Conservation (phyloP, 805 yeast genomes). For the Candida nanaspora region DNA sequence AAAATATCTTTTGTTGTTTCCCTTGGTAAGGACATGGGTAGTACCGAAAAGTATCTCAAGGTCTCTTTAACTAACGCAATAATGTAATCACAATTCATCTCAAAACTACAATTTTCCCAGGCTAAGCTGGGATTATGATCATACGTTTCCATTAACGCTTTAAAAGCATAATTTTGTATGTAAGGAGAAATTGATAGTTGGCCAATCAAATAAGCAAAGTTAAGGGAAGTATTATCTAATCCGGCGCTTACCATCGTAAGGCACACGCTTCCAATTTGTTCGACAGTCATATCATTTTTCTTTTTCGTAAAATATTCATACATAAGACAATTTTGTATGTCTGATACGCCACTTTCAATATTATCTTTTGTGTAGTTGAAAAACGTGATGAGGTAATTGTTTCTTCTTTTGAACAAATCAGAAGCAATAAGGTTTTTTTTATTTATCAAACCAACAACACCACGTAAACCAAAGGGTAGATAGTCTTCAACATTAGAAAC, state of each 20-base stretch:
- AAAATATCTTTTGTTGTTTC: conserved; percentile 44
- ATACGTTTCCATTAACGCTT: conserved; percentile 25
- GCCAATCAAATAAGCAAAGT: conserved; percentile 52
- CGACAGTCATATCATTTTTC: conserved; percentile 2
- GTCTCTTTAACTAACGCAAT: conserved; percentile 58
- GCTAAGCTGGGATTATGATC: conserved; percentile 17
- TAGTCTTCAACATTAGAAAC: conserved; percentile 49
- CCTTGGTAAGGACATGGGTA: conserved; percentile 64
- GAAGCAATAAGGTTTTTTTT: conserved; percentile 11
- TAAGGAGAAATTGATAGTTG: conserved; percentile 39
- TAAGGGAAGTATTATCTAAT: conserved; percentile 62
- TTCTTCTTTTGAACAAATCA: conserved; percentile 36
- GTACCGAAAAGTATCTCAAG: conserved; percentile 52
- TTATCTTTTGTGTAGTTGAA: conserved; percentile 19
- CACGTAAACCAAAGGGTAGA: conserved; percentile 35
- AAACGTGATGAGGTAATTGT: conserved; percentile 38
- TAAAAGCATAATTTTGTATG: conserved; percentile 38
- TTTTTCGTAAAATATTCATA: conserved; percentile 16
- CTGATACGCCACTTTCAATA: too few relatives aligned
- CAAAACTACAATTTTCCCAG: conserved; percentile 28
- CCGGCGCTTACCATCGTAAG: conserved; percentile 78
- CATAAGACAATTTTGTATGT: too few relatives aligned
- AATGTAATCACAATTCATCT: conserved; percentile 40
- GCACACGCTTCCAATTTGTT: conserved; percentile 45
- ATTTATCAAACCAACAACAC: conserved; percentile 9